Base-by-base conservation (phyloP, 345 rosid genomes). In the Fremontodendron californicum region DNA sequence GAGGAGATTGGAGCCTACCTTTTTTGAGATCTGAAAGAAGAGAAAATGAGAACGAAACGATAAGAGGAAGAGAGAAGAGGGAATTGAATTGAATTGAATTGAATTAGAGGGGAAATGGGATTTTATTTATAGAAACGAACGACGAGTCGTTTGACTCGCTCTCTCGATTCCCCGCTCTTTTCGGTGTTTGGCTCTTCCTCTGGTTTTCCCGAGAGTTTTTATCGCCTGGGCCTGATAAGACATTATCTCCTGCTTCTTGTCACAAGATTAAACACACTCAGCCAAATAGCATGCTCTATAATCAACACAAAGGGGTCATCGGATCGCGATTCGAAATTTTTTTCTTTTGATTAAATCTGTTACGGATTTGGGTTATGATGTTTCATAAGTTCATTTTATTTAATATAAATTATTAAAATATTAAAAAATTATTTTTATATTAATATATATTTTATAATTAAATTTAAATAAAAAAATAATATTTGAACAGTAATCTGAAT, bases 131-230 rank as follows among this genome's bases (percentile, higher is more conserved):
- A 71, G 12, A 12, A 51, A 18, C 6, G 45, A 35, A 52, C 1
- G 43, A 19, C 31, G n/a, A 71, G 46, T 33, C 75, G 10, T 71
- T 51, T 71, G 61, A 71, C 60, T 71, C 61, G 61, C 61, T 71
- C 27, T 10, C 29, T 66, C 52, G 29, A 19, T 71, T 71, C 62
- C 62, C 62, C 75, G 61, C 61, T 11, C 45, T 31, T 49, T 71
- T 71, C 31, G 75, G 29, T n/a, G 45, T 1, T 71, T 18, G 43
- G 74, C 74, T 71, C 21, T 31, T 3, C 74, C 74, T 48, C 25
- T 46, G 40, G 0, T 16, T 48, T 70, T 70, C 39, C 51, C 55
- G 55, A 49, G 65, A 37, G 39, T 13, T 61, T 29, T 61, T 61
- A 61, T 61, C 9, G n/a, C n/a, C n/a, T n/a, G n/a, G n/a, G 23